Conservation (phyloP, 257 asterid species). For the Cinchona pubescens region DNA sequence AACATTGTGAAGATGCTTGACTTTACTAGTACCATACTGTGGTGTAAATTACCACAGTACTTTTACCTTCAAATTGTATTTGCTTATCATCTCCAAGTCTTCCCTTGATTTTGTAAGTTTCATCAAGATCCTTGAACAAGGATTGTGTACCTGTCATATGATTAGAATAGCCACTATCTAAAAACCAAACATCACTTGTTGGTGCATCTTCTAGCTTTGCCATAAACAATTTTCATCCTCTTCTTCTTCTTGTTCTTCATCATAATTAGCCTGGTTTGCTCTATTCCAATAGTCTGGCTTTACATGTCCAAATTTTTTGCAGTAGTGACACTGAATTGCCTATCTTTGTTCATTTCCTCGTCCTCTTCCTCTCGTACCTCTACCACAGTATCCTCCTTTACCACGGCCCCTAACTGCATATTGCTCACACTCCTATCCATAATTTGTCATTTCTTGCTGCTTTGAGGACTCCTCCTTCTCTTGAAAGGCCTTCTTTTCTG, state of each 20-base stretch:
- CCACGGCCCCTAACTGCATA: too few species aligned
- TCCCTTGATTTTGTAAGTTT: not conserved
- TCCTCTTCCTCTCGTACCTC: not conserved
- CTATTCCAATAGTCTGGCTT: not conserved
- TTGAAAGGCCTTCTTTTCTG: not conserved
- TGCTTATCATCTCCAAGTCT: not conserved
- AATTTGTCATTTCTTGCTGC: too few species aligned
- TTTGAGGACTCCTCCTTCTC: not conserved
- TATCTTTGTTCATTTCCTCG: too few species aligned
- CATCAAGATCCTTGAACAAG: not conserved
- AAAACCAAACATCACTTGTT: not conserved
- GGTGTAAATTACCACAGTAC: not conserved
- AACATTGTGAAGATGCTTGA: slow-evolving; percentile 2
- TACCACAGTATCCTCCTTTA: not conserved
- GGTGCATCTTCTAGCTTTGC: not conserved
- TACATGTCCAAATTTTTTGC: not conserved
- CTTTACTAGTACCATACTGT: too few species aligned
- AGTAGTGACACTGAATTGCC: not conserved
- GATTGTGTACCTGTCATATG: not conserved
- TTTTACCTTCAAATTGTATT: slow-evolving; percentile 7
- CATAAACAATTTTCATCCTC: not conserved
- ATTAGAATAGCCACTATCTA: not conserved
- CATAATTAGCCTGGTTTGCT: not conserved
- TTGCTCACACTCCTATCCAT: too few species aligned
- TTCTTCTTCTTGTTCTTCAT: too few species aligned